Evolutionary conservation across 2,329 filamentous ascomycete species (phyloP), one percentile per base, ranked within the genome.

Genomic region (Madurella fahalii): DNA sequence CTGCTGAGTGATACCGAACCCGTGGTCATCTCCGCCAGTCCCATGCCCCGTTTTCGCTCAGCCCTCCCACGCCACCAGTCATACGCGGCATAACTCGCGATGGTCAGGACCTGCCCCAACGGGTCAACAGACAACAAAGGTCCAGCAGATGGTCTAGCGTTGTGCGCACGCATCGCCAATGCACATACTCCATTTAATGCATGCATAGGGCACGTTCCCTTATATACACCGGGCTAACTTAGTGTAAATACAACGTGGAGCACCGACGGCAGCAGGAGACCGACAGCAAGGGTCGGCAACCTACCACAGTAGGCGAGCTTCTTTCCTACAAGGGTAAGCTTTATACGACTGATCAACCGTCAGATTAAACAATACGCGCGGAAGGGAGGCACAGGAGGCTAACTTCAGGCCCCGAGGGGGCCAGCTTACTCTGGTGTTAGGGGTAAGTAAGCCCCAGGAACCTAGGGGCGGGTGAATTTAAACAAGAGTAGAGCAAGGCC

Each of bases 41-140:
- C 40, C 20, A 42, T 45, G 46, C 46, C 32, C 12, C 43, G 30
- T 47, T 47, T 44, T n/a, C n/a, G 53, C 56, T 58, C 56, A 56
- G 56, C 56, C 56, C 42, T 56, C 56, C 43, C 41, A 45, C 51
- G 49, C 56, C 49, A 40, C 56, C 45, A 37, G 48, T 58, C 56
- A 58, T 47, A 55, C 52, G 32, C 48, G 52, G 56, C 41, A 52
- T 18, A 37, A 48, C 16, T 47, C 34, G 17, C 40, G 9, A 39
- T 13, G 15, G 2, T 25, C 31, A 50, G 17, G 42, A 53, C 46
- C 40, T 53, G 46, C 52, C 34, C 32, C 13, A 45, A 49, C n/a
- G 9, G 46, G 46, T 17, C 34, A 45, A 13, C 18, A 5, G 32
- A 16, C 13, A 45, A 7, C 32, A 31, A 15, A 40, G 41, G 7